Evolutionary conservation across 2,329 filamentous ascomycete species (phyloP), one percentile per base, ranked within the genome.

Genomic region (Fusarium sambucinum): DNA sequence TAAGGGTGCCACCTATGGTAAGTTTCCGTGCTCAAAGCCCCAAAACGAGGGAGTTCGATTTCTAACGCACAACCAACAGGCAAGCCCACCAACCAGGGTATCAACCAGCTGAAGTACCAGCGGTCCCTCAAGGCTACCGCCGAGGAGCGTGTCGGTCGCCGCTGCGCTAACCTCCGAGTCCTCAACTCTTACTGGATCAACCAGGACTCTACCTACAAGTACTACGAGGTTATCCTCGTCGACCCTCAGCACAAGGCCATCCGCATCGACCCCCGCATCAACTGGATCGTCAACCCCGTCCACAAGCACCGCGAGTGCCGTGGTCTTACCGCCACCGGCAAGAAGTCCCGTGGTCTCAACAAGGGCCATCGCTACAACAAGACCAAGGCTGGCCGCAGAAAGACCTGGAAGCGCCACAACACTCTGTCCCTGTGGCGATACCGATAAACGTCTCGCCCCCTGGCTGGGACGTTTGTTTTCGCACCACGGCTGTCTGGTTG

Each of bases 171-270:
- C 88, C 86, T 99, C 84, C 94, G 96, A 82, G 96, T 99, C 81
- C 92, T 99, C 81, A 99, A 99, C 92, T 98, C 95, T 73, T 99
- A 99, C 94, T 99, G 96, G 96, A 93, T 99, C 89, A 99, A 99
- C 92, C 94, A 98, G 90, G 96, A 99, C 89, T 97, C 94, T 68
- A 99, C 96, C 86, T 99, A 98, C 93, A 99, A 99, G 90, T 99
- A 99, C 92, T 99, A 90, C 89, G 96, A 99, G 87, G 91, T 98
- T 85, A 98, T 99, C 88, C 93, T 97, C 81, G 95, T 99, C 82
- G 96, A 99, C 88, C 96, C 96, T 83, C 92, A 96, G 88, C 96
- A 99, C 93, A 98, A 98, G 90, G 96, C 96, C 81, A 99, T 99
- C 89, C 96, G 96, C 85, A 93, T 92, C 81, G 96, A 99, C 84